Evolutionary conservation across 1,284 basidiomycete genomes (phyloP), one percentile per base, ranked within the genome.

Genomic region (Cutaneotrichosporon sp.): DNA sequence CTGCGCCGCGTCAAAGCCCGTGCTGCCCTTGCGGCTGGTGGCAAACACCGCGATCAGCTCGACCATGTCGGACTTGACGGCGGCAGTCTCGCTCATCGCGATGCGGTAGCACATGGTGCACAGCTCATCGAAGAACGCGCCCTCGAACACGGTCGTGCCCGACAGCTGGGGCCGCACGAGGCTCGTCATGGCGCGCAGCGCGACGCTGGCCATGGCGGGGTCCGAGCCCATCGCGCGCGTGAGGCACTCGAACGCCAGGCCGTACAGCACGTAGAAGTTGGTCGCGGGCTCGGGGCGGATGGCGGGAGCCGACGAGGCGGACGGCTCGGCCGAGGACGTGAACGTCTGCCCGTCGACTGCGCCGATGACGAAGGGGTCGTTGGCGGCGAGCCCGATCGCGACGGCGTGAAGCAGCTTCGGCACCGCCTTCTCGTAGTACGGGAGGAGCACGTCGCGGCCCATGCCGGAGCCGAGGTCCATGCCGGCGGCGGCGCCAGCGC

Each of bases 351-450:
- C 92, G 72, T 95, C 87, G 84, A 97, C 89, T 0, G 93, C 91
- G 1, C 85, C 85, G 1, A 90, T 76, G 13, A 94, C 84, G 67
- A 86, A 82, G 0, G 86, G 83, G 69, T 94, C 90, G 45, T 84
- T 82, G 2, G 82, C 81, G 60, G 89, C 84, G 87, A 98, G 91
- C 2, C 88, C 84, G 2, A 87, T 87, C 0, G 91, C 89, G 1
- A 95, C 85, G 3, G 97, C 97, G 69, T 93, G 89, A 4, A 99
- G 82, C 64, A 98, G 89, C 57, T 87, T 85, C 0, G 87, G 82
- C 87, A 94, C 97, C 1, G 93, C 85, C 34, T 86, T 85, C 36
- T 88, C 83, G 72, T 97, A 97, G 75, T 95, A 97, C 90, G 93
- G 95, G 49, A 97, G 79, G 3, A 97, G 81, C 4, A 97, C 91